A percentile compares a stretch with the other conserved stretches of the same genome.
Conservation (phyloP, 2,329 filamentous ascomycete species). For the Chrysosporium queenslandicum region DNA sequence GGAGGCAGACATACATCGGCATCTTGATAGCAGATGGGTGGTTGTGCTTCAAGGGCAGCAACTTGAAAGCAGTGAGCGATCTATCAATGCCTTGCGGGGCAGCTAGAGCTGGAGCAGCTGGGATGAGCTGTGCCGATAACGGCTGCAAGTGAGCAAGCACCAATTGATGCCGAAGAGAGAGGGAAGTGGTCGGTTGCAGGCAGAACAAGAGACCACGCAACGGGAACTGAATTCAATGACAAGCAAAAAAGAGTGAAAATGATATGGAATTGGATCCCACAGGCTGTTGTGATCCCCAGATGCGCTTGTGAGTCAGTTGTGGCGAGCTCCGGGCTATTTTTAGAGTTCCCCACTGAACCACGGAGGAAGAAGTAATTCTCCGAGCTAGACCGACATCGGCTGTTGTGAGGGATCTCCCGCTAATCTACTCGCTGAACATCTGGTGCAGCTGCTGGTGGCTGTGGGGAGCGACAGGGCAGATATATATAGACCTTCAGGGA, state of each 20-base stretch:
- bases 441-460: no score
- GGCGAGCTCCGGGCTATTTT: not conserved
- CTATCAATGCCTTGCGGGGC: not conserved
- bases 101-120: not conserved
- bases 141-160: not conserved
- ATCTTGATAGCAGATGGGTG: slow-evolving; percentile 11
- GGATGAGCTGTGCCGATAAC: not conserved
- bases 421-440: no score
- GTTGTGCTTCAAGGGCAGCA: not conserved
- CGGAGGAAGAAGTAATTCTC: not conserved
- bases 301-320: slow-evolving; percentile 1
- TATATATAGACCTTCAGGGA: no score
- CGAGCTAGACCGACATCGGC: slow-evolving; percentile 6
- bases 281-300: not conserved
- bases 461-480: no score
- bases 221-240: not conserved
- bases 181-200: not conserved
- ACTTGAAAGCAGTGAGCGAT: not conserved
- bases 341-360: not conserved
- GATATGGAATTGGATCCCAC: not conserved
- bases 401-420: not conserved
- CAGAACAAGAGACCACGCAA: not conserved
- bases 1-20: slow-evolving; percentile 17
- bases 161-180: not conserved
- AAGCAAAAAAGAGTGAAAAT: not conserved